Percentiles rank a stretch among this genome's conserved stretches.
These are phyloP conservation scores for Schizochytrium sp. DNA, from an alignment of 108 stramenopile species.

Conservation along the genomic window DNA sequence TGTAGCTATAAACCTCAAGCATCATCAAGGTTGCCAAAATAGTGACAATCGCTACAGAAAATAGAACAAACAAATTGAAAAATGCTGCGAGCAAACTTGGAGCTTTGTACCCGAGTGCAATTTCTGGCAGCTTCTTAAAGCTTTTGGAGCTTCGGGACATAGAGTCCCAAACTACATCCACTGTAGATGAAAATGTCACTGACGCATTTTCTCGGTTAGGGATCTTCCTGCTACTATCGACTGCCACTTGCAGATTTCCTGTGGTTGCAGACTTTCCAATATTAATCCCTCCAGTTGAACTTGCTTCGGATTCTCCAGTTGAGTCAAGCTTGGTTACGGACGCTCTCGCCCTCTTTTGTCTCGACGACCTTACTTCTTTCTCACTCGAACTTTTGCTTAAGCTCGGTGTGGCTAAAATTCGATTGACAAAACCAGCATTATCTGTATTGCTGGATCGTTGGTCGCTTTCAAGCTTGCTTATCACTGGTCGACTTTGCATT, in stretches of 20 bases:
- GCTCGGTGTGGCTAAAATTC: too few species aligned
- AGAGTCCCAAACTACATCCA: constrained; percentile 6
- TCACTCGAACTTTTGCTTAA: too few species aligned
- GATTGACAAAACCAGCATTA: too few species aligned
- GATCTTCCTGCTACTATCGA: neutral
- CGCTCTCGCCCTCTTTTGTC: too few species aligned
- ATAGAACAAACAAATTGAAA: neutral
- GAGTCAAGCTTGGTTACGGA: too few species aligned
- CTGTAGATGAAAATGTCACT: constrained; percentile 8
- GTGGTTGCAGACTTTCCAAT: neutral
- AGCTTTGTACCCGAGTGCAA: neutral
- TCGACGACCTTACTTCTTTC: too few species aligned
- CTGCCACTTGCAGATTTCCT: neutral
- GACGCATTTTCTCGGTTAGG: neutral
- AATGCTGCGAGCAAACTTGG: neutral
- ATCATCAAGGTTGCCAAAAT: neutral
- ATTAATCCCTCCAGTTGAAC: too few species aligned
- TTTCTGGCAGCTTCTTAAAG: neutral
- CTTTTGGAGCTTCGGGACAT: constrained; percentile 20
- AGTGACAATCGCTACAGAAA: neutral
- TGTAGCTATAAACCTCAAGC: neutral
- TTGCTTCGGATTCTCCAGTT: too few species aligned
- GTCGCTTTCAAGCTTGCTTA: too few species aligned
- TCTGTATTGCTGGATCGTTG: too few species aligned
- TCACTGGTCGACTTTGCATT: too few species aligned